Conservation (phyloP, 345 rosid genomes). For the Dovyalis caffra region DNA sequence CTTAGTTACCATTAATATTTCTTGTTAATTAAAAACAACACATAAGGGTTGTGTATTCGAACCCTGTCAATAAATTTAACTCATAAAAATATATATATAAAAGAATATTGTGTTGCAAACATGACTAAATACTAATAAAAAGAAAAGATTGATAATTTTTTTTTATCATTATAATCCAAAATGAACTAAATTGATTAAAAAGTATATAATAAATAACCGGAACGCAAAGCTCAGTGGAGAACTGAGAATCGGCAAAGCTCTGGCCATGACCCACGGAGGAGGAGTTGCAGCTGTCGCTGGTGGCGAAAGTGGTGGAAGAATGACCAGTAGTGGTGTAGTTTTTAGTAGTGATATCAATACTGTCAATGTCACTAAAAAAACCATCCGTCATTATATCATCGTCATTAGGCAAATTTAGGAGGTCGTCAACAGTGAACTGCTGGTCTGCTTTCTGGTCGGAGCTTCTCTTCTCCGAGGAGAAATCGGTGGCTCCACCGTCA, state of each 20-base stretch:
- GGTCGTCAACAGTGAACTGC: slow-evolving; percentile 61
- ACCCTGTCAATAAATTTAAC: no score
- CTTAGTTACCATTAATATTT: not conserved
- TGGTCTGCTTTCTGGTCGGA: slow-evolving; percentile 36
- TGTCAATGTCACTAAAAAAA: slow-evolving; percentile 19
- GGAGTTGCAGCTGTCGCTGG: slow-evolving; percentile 43
- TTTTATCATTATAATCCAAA: no score
- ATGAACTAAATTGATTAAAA: no score
- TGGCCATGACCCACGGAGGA: slow-evolving; percentile 35
- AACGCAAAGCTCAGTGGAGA: slow-evolving; percentile 59
- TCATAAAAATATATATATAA: no score
- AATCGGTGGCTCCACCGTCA: slow-evolving; percentile 21
- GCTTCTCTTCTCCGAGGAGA: slow-evolving; percentile 39
- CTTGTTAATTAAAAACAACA: not conserved
- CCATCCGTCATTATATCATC: slow-evolving; percentile 36
- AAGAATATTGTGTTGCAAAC: no score
- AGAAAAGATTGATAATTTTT: no score
- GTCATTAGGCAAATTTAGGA: slow-evolving; percentile 63
- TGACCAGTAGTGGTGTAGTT: slow-evolving; percentile 29
- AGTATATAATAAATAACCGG: slow-evolving; percentile 40
- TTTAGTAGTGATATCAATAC: slow-evolving; percentile 28
- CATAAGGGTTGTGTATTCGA: not conserved
- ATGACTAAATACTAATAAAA: no score
- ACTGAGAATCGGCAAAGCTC: slow-evolving; percentile 41
- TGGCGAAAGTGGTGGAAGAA: slow-evolving; percentile 46